Percentiles rank a stretch among this genome's conserved stretches.
phyloP scores from a whole-genome alignment of 805 yeast species.

The Torulaspora microellipsoides region DNA sequence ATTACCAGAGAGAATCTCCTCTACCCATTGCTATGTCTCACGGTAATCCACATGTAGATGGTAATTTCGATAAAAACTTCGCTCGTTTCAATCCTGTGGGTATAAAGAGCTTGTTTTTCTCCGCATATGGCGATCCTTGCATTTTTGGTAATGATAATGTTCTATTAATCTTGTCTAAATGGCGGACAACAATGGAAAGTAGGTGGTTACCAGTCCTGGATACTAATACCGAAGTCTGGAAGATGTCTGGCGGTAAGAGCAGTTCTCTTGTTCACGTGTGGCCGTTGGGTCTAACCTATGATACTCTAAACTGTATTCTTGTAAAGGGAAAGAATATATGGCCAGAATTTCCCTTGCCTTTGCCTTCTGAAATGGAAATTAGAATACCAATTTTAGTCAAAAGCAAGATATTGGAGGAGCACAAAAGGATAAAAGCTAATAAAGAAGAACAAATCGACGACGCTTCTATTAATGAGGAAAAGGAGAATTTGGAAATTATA shows the following conservation, averaged over 20 bases:
- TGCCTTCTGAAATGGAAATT: slow-evolving; percentile 74
- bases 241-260: slow-evolving; percentile 45
- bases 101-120: slow-evolving; percentile 70
- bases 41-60: slow-evolving; percentile 13
- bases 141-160: slow-evolving; percentile 75
- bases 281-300: slow-evolving; percentile 79
- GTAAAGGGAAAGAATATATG: slow-evolving; percentile 60
- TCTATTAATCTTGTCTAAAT: slow-evolving; percentile 62
- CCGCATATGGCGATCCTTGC: slow-evolving; percentile 86
- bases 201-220: slow-evolving; percentile 85
- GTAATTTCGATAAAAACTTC: slow-evolving; percentile 35
- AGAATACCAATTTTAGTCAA: slow-evolving; percentile 53
- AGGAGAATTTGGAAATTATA: slow-evolving; percentile 25
- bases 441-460: slow-evolving; percentile 24
- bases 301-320: slow-evolving; percentile 67
- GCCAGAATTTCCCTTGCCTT: slow-evolving; percentile 81
- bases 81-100: slow-evolving; percentile 33
- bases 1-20: slow-evolving; percentile 43
- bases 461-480: slow-evolving; percentile 16
- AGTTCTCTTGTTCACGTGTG: slow-evolving; percentile 61
- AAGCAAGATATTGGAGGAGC: slow-evolving; percentile 28
- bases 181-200: slow-evolving; percentile 75
- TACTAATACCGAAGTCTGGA: slow-evolving; percentile 41
- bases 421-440: slow-evolving; percentile 30
- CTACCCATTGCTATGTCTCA: slow-evolving; percentile 39